A percentile compares a stretch with the other conserved stretches of the same genome.
phyloP scores from a whole-genome alignment of 208 protist genomes.

The Leishmania braziliensis region DNA sequence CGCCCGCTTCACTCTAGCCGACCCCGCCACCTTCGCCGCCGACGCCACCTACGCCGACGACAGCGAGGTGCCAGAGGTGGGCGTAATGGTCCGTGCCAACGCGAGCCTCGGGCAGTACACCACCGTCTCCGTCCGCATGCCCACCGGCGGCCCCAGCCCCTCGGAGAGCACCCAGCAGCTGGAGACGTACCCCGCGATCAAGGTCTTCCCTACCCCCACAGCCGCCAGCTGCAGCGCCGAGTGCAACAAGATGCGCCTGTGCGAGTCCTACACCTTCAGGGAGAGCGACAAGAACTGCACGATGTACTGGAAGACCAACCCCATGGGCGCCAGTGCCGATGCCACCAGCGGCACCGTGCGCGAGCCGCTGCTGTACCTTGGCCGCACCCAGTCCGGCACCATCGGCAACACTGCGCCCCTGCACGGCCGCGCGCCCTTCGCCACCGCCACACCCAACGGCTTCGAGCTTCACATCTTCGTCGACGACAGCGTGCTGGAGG shows the following conservation, averaged over 20 bases:
- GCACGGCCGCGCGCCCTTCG: conserved; percentile 43
- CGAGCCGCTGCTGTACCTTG: conserved; percentile 36
- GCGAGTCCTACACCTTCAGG: conserved; percentile 34
- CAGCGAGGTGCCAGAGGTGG: conserved; percentile 39
- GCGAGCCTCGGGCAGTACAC: conserved; percentile 18
- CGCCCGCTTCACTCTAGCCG: conserved; percentile 34
- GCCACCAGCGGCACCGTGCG: conserved; percentile 21
- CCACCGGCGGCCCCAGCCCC: conserved; percentile 13
- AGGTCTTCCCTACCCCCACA: conserved; percentile 18
- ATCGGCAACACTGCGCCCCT: conserved; percentile 29
- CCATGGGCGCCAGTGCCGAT: not conserved
- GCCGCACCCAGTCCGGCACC: conserved; percentile 30
- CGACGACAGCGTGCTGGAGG: conserved; percentile 43
- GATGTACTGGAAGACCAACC: conserved; percentile 33
- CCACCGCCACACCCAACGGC: conserved; percentile 25
- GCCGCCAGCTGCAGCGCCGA: conserved; percentile 32
- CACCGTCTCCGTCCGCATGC: conserved; percentile 38
- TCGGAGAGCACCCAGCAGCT: conserved; percentile 6
- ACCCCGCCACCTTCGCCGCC: conserved; percentile 19
- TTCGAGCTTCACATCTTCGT: conserved; percentile 41
- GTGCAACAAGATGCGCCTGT: conserved; percentile 33
- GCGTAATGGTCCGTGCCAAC: conserved; percentile 33
- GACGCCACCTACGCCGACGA: conserved; percentile 1
- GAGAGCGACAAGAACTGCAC: conserved; percentile 15
- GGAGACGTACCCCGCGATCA: conserved; percentile 29